phyloP scores from a whole-genome alignment of 2,329 filamentous ascomycete genomes.

The Fusarium buxicola region DNA sequence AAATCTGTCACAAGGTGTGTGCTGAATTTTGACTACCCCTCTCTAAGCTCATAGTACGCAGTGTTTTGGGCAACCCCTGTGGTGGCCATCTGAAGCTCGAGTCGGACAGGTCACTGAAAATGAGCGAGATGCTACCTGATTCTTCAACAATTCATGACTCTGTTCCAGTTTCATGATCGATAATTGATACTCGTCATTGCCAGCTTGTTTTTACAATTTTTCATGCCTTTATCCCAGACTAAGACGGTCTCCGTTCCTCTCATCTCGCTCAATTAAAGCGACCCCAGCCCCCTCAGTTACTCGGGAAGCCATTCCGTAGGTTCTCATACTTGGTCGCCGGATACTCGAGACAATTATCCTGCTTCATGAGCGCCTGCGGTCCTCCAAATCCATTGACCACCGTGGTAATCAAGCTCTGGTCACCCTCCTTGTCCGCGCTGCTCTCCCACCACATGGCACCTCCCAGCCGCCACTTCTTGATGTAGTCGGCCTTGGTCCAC shows the following conservation, averaged over 20 bases:
- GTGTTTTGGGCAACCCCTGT: too few relatives aligned
- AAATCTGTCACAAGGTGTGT: too few relatives aligned
- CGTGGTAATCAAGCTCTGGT: constrained; percentile 74
- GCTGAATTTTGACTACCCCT: too few relatives aligned
- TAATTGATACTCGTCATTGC: too few relatives aligned
- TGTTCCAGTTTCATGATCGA: too few relatives aligned
- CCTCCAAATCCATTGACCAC: constrained; percentile 72
- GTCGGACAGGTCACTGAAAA: too few relatives aligned
- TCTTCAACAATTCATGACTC: too few relatives aligned
- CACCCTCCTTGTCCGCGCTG: constrained; percentile 76
- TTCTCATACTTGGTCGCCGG: constrained; percentile 79
- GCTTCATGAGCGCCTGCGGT: constrained; percentile 59
- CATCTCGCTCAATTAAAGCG: background rate
- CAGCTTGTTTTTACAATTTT: too few relatives aligned
- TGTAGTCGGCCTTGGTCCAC: constrained; percentile 76
- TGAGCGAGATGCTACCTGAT: too few relatives aligned
- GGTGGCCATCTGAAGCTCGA: too few relatives aligned
- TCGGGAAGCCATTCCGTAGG: constrained; percentile 67
- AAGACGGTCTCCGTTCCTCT: constrained; percentile 1
- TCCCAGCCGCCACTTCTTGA: constrained; percentile 75
- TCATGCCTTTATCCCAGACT: background rate
- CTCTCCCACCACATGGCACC: constrained; percentile 99
- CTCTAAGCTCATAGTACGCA: too few relatives aligned
- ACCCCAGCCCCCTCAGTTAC: constrained; percentile 48
- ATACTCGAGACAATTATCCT: constrained; percentile 70